Base-by-base conservation (phyloP, 805 yeast genomes). In the Candida ipomoeae region DNA sequence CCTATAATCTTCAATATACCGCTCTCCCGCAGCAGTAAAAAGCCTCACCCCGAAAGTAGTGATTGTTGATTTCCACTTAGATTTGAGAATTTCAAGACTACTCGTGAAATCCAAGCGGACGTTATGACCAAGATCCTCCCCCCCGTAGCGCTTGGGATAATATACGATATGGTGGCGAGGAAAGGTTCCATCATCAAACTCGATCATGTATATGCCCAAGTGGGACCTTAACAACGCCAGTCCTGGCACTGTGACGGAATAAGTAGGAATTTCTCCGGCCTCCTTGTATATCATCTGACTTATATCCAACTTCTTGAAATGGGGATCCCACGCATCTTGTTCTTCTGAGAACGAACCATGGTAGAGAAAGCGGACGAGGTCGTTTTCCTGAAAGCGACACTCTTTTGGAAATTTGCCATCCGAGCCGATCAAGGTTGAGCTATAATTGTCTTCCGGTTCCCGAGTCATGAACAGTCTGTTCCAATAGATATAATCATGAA, bases 361-460 rank as follows among this genome's bases (percentile, higher is more conserved):
- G 63, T 81, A 81, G 43, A 89, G 68, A 62, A 86, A 92, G 61
- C 97, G 75, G 42, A 88, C 60, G 36, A 87, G 65, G 64, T 92
- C 98, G 48, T 88, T 69, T 52, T 89, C 77, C 65, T 92, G 84
- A 98, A 98, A 92, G 21, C 82, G 83, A 59, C 96, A 91, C 56
- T 85, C 90, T 56, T 84, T 85, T 2, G 55, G 56, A 73, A 77
- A 73, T 5, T 48, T 44, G 0, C 75, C 76, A 44, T 74, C 70
- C 10, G 17, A 80, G 34, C 59, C 66, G 23, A 69, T 63, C 11
- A 62, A 56, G 62, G 78, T 71, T 40, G 84, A 82, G 1, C 62
- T 53, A 1, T 74, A 67, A 0, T 70, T 69, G 0, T 87, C 82
- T 0, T 71, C 70, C 15, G 45, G 38, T 63, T 90, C 97, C 51